Percentiles rank a stretch among this genome's conserved stretches.
Conservation (phyloP, 768 basidiomycete species). For the Tulasnella sp. region DNA sequence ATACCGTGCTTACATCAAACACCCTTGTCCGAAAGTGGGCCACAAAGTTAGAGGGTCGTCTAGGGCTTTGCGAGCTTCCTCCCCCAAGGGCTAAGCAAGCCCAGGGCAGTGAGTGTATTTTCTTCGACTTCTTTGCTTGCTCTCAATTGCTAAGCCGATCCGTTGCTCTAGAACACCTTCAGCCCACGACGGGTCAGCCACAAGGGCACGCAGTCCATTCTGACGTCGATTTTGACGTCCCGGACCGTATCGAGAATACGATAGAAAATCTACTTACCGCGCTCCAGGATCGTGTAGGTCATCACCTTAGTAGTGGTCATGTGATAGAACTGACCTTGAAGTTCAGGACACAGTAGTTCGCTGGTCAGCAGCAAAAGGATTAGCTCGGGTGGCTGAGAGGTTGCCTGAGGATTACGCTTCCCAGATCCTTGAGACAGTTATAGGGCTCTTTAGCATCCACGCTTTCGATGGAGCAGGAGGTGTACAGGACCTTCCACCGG, state of each 20-base stretch:
- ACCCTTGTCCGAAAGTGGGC: constrained; percentile 70
- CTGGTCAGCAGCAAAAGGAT: constrained; percentile 91
- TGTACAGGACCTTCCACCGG: constrained; percentile 66
- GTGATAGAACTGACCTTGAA: neutral
- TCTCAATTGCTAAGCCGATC: neutral
- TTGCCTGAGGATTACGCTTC: constrained; percentile 73
- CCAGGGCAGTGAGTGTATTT: constrained; percentile 40
- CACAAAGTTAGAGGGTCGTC: constrained; percentile 67
- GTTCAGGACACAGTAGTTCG: constrained; percentile 89
- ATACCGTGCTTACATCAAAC: constrained; percentile 53
- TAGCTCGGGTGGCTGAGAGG: constrained; percentile 81
- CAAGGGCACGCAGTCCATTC: neutral
- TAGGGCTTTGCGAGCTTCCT: constrained; percentile 63
- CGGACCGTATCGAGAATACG: constrained; percentile 74
- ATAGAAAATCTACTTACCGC: constrained; percentile 72
- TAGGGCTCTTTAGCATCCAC: constrained; percentile 77
- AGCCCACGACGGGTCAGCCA: neutral
- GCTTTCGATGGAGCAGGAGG: constrained; percentile 59
- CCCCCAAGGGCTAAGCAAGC: constrained; percentile 46
- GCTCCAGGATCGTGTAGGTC: constrained; percentile 76
- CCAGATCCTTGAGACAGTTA: constrained; percentile 81
- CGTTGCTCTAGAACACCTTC: neutral
- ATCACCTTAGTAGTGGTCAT: neutral
- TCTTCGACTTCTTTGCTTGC: neutral
- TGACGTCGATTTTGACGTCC: constrained; percentile 63